Evolutionary conservation across 2,329 filamentous ascomycete genomes (phyloP).

Genomic region (Neonectria hederae): DNA sequence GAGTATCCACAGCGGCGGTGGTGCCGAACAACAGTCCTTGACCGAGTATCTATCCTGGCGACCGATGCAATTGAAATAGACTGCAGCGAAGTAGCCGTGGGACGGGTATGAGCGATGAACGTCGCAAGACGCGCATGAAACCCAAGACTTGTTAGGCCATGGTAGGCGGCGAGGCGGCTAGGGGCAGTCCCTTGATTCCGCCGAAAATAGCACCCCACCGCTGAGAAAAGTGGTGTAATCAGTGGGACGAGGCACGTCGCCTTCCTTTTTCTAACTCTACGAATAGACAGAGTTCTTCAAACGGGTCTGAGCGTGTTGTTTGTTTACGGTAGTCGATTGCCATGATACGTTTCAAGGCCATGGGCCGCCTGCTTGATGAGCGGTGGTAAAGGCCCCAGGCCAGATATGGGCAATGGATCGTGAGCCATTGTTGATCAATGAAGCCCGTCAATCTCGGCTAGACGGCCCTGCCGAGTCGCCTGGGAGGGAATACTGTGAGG

Average conservation of each 20-base stretch:
- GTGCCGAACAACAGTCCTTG: slow-evolving; percentile 11
- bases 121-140: slow-evolving; percentile 20
- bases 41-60: slow-evolving; percentile 15
- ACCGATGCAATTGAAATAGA: slow-evolving; percentile 14
- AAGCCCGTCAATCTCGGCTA: slow-evolving; percentile 16
- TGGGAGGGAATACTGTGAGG: neutral
- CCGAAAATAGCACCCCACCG: slow-evolving; percentile 38
- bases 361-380: neutral
- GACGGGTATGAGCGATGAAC: slow-evolving; percentile 2
- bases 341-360: neutral
- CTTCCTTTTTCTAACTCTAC: slow-evolving; percentile 15
- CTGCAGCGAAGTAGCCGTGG: slow-evolving; percentile 1
- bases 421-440: neutral
- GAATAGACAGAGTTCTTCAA: slow-evolving; percentile 4
- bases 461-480: slow-evolving; percentile 2
- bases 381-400: neutral
- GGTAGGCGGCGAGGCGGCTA: slow-evolving; percentile 8
- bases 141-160: slow-evolving; percentile 2
- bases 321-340: neutral
- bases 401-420: neutral
- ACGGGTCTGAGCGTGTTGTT: neutral
- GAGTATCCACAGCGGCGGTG: neutral
- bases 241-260: slow-evolving; percentile 22
- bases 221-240: slow-evolving; percentile 20
- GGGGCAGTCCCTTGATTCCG: slow-evolving; percentile 20